Evolutionary conservation across 2,329 filamentous ascomycete genomes (phyloP), one percentile per base, ranked within the genome.

Genomic region (Achaetomium macrosporum): DNA sequence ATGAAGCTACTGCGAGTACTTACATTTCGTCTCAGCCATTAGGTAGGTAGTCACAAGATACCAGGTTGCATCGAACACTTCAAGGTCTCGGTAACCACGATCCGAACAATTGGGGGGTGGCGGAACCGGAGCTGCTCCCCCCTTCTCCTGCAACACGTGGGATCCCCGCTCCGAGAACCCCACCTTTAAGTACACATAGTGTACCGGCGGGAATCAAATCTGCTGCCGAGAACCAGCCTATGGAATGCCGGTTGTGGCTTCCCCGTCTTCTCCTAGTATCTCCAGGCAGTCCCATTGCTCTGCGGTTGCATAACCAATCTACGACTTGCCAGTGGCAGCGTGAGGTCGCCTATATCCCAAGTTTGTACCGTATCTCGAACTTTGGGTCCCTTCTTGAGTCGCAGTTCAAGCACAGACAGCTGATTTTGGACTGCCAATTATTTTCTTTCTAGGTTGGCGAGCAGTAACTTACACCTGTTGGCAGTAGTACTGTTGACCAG

Each of bases 91-190:
- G 31, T 17, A 44, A 3, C 17, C 17, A 10, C 9, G 39, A 42
- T 35, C 40, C 40, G 30, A 43, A 15, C 17, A 8, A 30, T 3
- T 2, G 7, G 9, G 47, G 17, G 29, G 33, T 9, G 11, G 11
- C 12, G 46, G 29, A 33, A 4, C 46, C 30, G 36, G 35, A 15
- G 29, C n/a, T 33, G 15, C n/a, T 19, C 29, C n/a, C 30, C 12
- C 6, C 5, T 40, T 25, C 44, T 33, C 31, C 3, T 12, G 12
- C 36, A 40, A 13, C 36, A 30, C 15, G 30, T 46, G 36, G n/a
- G 42, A 42, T 42, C 50, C 50, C 50, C 50, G 43, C 49, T 45
- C 48, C 29, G 30, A 11, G 30, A 9, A 25, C 12, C 19, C 33
- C 42, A 15, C 42, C 3, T 5, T 37, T 8, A 13, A 15, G 8